Percentiles rank a stretch among this genome's conserved stretches.
Evolutionary conservation across 2,329 filamentous ascomycete genomes (phyloP).

Genomic region (Rutstroemia sp.): DNA sequence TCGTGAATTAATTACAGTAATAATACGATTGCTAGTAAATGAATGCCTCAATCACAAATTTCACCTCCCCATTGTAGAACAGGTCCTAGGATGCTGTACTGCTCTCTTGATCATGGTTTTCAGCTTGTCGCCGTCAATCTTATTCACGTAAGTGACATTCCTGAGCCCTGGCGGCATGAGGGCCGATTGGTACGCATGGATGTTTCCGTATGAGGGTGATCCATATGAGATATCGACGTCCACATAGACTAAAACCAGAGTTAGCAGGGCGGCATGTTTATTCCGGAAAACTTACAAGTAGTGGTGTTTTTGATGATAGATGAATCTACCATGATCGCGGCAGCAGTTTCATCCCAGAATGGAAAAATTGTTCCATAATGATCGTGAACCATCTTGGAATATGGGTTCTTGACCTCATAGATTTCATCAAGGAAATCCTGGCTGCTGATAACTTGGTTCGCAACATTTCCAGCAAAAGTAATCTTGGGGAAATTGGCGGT

Average conservation of each 20-base stretch:
- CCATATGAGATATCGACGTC: slow-evolving; percentile 37
- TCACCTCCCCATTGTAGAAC: neutral
- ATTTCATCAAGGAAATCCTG: slow-evolving; percentile 35
- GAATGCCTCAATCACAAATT: neutral
- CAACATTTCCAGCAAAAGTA: slow-evolving; percentile 38
- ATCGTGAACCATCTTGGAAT: slow-evolving; percentile 32
- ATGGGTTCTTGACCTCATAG: slow-evolving; percentile 32
- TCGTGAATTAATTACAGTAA: too few relatives aligned
- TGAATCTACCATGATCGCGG: slow-evolving; percentile 34
- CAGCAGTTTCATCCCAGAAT: slow-evolving; percentile 40
- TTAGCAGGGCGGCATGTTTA: neutral
- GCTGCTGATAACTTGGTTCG: slow-evolving; percentile 39
- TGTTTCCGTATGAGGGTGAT: slow-evolving; percentile 36
- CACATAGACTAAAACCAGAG: slow-evolving; percentile 29
- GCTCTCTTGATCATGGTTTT: slow-evolving; percentile 33
- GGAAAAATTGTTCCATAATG: slow-evolving; percentile 35
- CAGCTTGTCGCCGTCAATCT: slow-evolving; percentile 31
- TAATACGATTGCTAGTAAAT: neutral
- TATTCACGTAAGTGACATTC: slow-evolving; percentile 35
- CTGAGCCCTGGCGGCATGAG: slow-evolving; percentile 31
- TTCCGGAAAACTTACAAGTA: slow-evolving; percentile 21
- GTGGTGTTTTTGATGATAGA: slow-evolving; percentile 33
- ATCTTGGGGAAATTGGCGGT: slow-evolving; percentile 41
- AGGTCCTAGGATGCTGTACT: slow-evolving; percentile 22
- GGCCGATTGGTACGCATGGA: slow-evolving; percentile 36